Percentiles rank a stretch among this genome's conserved stretches.
These are phyloP conservation scores for Monosporascus ibericus DNA, from an alignment of 2,329 filamentous ascomycete species.

Conservation along the genomic window DNA sequence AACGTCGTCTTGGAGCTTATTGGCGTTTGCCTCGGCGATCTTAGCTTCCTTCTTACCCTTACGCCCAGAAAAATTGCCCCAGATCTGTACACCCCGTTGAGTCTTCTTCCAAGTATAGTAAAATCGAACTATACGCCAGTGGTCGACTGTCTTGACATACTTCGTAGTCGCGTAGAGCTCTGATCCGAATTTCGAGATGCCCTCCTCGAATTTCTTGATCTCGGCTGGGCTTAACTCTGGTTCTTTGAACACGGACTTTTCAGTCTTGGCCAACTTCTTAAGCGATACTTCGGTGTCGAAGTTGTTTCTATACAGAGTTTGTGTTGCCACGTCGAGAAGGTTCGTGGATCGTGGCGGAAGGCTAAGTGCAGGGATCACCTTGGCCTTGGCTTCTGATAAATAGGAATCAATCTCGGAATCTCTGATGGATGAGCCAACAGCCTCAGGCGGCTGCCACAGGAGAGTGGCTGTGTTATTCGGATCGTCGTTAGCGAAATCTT, in stretches of 20 bases:
- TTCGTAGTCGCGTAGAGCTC: constrained; percentile 78
- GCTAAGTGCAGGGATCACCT: constrained; percentile 57
- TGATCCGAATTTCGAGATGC: constrained; percentile 81
- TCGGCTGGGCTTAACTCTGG: constrained; percentile 74
- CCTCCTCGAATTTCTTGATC: constrained; percentile 87
- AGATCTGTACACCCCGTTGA: constrained; percentile 74
- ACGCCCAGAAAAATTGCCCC: constrained; percentile 80
- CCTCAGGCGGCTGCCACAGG: constrained; percentile 70
- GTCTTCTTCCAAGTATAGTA: constrained; percentile 99
- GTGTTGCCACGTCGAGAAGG: constrained; percentile 75
- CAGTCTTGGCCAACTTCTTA: constrained; percentile 59
- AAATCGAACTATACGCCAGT: constrained; percentile 78
- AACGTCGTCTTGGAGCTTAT: constrained; percentile 84
- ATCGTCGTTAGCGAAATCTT: constrained; percentile 67
- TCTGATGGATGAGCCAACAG: constrained; percentile 36
- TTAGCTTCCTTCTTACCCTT: constrained; percentile 86
- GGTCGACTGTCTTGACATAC: constrained; percentile 76
- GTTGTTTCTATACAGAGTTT: constrained; percentile 63
- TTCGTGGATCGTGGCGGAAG: constrained; percentile 76
- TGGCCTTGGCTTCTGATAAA: constrained; percentile 60
- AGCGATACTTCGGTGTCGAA: constrained; percentile 70
- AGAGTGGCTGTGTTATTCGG: constrained; percentile 68
- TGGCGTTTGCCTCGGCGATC: constrained; percentile 61
- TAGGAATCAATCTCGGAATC: constrained; percentile 67
- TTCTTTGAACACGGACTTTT: constrained; percentile 73